Evolutionary conservation across 768 basidiomycete genomes (phyloP).

Genomic region (Fomitopsis serialis): DNA sequence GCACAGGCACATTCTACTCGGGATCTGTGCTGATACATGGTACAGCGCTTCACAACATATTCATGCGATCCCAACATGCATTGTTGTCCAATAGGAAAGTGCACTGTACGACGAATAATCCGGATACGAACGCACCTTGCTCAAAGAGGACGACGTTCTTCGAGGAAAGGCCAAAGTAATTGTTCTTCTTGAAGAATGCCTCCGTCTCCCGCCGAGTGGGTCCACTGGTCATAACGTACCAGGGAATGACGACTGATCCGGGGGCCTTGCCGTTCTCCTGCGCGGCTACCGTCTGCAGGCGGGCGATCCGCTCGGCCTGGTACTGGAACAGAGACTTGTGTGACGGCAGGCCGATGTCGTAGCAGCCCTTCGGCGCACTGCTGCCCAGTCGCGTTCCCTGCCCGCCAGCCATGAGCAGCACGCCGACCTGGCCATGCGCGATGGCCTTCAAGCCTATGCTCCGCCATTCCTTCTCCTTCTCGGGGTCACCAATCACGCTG

Average conservation of each 20-base stretch:
- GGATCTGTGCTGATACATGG: too few species aligned
- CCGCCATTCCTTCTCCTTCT: slow-evolving; percentile 71
- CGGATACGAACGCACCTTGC: slow-evolving; percentile 62
- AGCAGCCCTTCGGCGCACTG: slow-evolving; percentile 93
- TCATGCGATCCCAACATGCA: too few species aligned
- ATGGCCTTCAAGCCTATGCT: slow-evolving; percentile 75
- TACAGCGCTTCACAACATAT: too few species aligned
- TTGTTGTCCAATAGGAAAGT: too few species aligned
- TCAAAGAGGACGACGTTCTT: slow-evolving; percentile 91
- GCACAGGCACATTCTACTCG: too few species aligned
- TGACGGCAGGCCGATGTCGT: slow-evolving; percentile 92
- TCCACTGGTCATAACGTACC: slow-evolving; percentile 99
- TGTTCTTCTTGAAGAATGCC: slow-evolving; percentile 71
- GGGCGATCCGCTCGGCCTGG: slow-evolving; percentile 93
- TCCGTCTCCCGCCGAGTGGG: slow-evolving; percentile 89
- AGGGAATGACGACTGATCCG: slow-evolving; percentile 73
- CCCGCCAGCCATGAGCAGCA: slow-evolving; percentile 95
- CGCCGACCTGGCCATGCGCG: slow-evolving; percentile 80
- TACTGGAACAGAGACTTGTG: slow-evolving; percentile 94
- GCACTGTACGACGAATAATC: too few species aligned
- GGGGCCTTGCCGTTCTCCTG: slow-evolving; percentile 42
- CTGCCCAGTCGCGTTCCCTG: slow-evolving; percentile 95
- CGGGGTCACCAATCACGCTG: slow-evolving; percentile 46
- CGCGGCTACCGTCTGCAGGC: slow-evolving; percentile 75
- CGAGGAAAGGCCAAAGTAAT: slow-evolving; percentile 75